Percentiles rank a stretch among this genome's conserved stretches.
These are phyloP conservation scores for Cutaneotrichosporon arboriforme DNA, from an alignment of 1,284 basidiomycete genomes.

Conservation along the genomic window DNA sequence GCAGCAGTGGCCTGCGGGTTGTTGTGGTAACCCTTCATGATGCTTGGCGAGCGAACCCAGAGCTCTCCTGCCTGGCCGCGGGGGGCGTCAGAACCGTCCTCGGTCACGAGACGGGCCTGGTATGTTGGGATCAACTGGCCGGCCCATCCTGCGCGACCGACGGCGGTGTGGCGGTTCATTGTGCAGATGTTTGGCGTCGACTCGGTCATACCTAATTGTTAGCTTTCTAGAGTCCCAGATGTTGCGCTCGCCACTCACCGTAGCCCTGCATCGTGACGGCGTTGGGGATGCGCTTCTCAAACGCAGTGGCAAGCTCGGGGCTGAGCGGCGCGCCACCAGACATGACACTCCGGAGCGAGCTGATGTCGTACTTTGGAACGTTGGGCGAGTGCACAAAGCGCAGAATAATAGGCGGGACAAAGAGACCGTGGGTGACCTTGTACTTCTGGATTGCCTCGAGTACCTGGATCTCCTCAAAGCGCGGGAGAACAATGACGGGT, in stretches of 20 bases:
- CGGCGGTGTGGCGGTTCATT: conserved; percentile 31
- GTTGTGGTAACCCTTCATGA: conserved; percentile 70
- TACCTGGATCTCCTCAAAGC: conserved; percentile 57
- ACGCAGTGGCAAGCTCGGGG: conserved; percentile 29
- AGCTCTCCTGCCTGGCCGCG: conserved; percentile 67
- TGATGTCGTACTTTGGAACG: conserved; percentile 66
- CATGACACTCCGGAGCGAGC: conserved; percentile 57
- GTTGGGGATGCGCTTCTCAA: conserved; percentile 24
- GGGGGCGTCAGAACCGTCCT: conserved; percentile 48
- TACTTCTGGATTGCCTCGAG: conserved; percentile 68
- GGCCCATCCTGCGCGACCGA: conserved; percentile 55
- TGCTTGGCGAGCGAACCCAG: conserved; percentile 67
- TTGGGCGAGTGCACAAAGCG: conserved; percentile 50
- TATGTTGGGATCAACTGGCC: conserved; percentile 72
- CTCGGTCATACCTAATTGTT: conserved; percentile 43
- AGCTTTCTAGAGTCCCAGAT: background rate
- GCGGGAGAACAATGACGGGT: conserved; percentile 62
- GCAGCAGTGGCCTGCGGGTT: conserved; percentile 63
- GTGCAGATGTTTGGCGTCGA: conserved; percentile 45
- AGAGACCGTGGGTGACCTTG: conserved; percentile 57
- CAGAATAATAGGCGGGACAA: conserved; percentile 82
- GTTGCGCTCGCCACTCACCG: conserved; percentile 25
- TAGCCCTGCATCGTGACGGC: conserved; percentile 44
- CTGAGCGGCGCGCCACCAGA: conserved; percentile 81
- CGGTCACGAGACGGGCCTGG: conserved; percentile 63